phyloP scores from a whole-genome alignment of 1,284 basidiomycete species.

The Trichosporon coremiiforme region DNA sequence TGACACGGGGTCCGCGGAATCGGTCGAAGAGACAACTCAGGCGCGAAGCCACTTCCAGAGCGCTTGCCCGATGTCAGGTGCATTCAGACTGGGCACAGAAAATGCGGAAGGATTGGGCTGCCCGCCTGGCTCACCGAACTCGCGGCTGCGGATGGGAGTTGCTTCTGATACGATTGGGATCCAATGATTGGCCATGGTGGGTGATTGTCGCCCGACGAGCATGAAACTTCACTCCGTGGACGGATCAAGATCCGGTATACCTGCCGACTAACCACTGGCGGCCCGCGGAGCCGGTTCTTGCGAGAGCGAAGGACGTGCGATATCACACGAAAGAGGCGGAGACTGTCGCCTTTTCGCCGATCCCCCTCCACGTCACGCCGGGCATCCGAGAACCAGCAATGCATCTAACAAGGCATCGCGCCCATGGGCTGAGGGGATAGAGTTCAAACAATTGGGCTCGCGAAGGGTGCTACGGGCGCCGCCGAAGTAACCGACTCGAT shows the following conservation, averaged over 20 bases:
- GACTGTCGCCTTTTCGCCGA: no score
- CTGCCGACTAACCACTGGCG: neutral
- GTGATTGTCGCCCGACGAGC: neutral
- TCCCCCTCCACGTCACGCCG: no score
- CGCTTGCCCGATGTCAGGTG: no score
- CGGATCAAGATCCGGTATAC: neutral
- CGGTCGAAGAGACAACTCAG: neutral
- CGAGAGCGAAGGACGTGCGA: neutral
- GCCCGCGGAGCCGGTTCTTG: no score
- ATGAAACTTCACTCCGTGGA: neutral
- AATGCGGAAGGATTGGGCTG: neutral
- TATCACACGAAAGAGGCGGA: neutral
- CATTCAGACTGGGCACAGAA: no score
- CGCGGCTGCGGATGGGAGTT: neutral
- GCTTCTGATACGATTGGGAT: no score
- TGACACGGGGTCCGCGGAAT: neutral
- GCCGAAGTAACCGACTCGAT: constrained; percentile 8
- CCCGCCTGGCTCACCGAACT: neutral
- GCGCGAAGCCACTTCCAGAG: no score
- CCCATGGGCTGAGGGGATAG: neutral
- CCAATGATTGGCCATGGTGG: neutral
- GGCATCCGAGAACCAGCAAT: neutral
- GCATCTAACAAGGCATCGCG: neutral
- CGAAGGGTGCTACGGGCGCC: neutral
- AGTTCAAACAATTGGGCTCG: neutral